These are phyloP conservation scores for Betula pendula DNA, from an alignment of 306 rosid species.

Conservation along the genomic window DNA sequence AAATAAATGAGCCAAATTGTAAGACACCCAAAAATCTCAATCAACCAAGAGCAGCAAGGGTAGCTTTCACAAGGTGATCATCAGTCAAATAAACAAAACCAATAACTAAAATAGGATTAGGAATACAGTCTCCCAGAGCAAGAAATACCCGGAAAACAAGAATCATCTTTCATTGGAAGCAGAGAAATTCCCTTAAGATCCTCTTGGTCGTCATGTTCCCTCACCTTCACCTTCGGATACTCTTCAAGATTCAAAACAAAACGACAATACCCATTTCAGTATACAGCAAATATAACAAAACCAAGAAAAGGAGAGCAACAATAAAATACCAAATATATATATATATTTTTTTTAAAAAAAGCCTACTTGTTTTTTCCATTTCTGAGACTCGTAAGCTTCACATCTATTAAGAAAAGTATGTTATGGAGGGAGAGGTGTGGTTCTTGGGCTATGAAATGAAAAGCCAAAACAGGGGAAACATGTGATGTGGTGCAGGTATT, in stretches of 20 bases:
- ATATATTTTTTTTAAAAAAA: too few relatives aligned
- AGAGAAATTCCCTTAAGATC: constrained; percentile 29
- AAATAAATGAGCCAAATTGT: neutral
- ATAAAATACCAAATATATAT: neutral
- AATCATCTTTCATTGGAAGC: constrained; percentile 21
- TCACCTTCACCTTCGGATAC: constrained; percentile 40
- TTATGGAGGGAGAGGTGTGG: constrained; percentile 5
- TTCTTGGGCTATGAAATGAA: constrained; percentile 10
- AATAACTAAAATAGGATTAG: neutral
- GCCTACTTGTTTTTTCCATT: constrained; percentile 17
- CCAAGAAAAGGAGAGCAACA: constrained; percentile 8
- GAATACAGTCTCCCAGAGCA: neutral
- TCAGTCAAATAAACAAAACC: neutral
- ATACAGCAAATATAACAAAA: constrained; percentile 2
- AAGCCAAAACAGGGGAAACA: constrained; percentile 15
- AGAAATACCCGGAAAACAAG: constrained; percentile 27
- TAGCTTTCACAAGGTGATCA: neutral
- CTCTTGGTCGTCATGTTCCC: constrained; percentile 28
- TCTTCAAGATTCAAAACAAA: constrained; percentile 9
- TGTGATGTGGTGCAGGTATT: constrained; percentile 6
- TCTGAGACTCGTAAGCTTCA: neutral
- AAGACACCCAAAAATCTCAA: neutral
- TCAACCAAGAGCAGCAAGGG: neutral
- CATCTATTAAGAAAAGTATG: constrained; percentile 5
- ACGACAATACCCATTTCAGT: constrained; percentile 14